phyloP scores from a whole-genome alignment of 345 rosid species.

The Angophora floribunda region DNA sequence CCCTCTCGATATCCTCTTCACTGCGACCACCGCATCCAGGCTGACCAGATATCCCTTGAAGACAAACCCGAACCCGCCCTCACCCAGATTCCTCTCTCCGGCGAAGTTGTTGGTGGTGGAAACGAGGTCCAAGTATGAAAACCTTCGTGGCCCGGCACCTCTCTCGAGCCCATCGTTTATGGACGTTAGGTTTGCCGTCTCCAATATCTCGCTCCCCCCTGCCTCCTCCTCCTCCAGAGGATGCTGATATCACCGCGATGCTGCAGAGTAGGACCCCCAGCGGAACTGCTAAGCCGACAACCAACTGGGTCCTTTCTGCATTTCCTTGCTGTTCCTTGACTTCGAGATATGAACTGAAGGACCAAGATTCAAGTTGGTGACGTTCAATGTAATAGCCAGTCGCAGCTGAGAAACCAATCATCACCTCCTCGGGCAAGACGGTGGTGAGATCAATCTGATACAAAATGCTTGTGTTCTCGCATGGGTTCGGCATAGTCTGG shows the following conservation, averaged over 20 bases:
- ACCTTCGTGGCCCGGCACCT: constrained; percentile 48
- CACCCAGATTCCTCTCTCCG: constrained; percentile 40
- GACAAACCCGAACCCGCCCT: constrained; percentile 55
- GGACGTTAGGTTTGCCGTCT: constrained; percentile 8
- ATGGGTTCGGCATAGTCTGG: neutral
- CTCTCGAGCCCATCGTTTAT: constrained; percentile 23
- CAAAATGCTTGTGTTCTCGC: constrained; percentile 12
- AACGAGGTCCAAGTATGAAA: constrained; percentile 28
- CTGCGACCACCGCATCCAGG: constrained; percentile 18
- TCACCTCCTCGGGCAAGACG: constrained; percentile 20
- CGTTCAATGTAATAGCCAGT: neutral
- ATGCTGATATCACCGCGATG: neutral
- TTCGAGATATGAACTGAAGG: constrained; percentile 23
- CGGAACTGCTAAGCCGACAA: constrained; percentile 3
- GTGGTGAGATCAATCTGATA: constrained; percentile 9
- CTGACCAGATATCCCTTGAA: constrained; percentile 32
- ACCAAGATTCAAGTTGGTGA: constrained; percentile 7
- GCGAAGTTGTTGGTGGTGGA: constrained; percentile 43
- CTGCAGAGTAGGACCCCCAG: neutral
- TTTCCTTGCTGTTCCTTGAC: neutral
- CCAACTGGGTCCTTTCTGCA: neutral
- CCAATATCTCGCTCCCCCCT: neutral
- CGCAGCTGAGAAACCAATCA: constrained; percentile 28
- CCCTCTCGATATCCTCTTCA: constrained; percentile 34
- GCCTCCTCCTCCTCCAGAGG: neutral